These are phyloP conservation scores for Dendrobium huoshanense DNA, from an alignment of 106 monocot genomes.

Conservation along the genomic window DNA sequence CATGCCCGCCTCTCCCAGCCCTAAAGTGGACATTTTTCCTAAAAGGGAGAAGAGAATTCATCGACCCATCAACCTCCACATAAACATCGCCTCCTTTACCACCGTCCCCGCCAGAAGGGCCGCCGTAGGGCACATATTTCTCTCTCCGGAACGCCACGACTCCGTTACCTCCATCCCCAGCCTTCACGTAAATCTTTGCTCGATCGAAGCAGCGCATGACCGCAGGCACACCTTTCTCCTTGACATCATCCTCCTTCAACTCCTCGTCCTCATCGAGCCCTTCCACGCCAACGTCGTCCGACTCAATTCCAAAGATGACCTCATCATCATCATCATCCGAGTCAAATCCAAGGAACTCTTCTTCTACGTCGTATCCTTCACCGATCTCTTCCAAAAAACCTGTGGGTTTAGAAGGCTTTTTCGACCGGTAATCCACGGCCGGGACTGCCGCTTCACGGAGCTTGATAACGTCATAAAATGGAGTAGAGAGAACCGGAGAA, in stretches of 20 bases:
- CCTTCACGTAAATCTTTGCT: slow-evolving; percentile 85
- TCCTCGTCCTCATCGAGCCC: slow-evolving; percentile 11
- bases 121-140: slow-evolving; percentile 84
- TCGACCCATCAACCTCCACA: slow-evolving; percentile 78
- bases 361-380: slow-evolving; percentile 20
- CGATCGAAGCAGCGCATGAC: slow-evolving; percentile 94
- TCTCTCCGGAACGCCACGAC: slow-evolving; percentile 90
- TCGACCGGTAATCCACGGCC: background rate
- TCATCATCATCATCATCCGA: slow-evolving; percentile 23
- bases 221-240: slow-evolving; percentile 95
- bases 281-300: background rate
- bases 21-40: slow-evolving; percentile 78
- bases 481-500: background rate
- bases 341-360: slow-evolving; percentile 4
- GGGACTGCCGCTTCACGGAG: slow-evolving; percentile 24
- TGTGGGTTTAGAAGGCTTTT: background rate
- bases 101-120: slow-evolving; percentile 92
- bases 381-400: slow-evolving; percentile 8
- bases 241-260: slow-evolving; percentile 32
- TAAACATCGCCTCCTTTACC: slow-evolving; percentile 84
- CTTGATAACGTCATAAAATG: slow-evolving; percentile 18
- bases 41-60: slow-evolving; percentile 94
- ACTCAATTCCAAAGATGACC: slow-evolving; percentile 4
- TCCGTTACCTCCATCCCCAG: slow-evolving; percentile 89
- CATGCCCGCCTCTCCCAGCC: slow-evolving; percentile 74